Conservation (phyloP, 495 filamentous ascomycete genomes). For the Penicillium paxilli region DNA sequence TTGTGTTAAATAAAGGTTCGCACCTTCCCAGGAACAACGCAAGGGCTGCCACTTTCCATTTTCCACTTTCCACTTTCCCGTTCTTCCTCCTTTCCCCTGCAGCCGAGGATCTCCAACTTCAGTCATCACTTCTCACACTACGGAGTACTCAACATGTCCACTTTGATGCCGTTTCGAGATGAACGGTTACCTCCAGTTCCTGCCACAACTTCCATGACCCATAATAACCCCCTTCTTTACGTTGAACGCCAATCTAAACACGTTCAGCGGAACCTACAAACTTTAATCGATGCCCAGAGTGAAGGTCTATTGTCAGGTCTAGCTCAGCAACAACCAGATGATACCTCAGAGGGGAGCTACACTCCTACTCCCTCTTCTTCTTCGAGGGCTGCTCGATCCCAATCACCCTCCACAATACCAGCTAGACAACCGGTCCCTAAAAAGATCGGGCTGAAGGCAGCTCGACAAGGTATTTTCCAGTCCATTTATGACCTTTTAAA, state of each 20-base stretch:
- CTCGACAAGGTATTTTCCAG: conserved; percentile 67
- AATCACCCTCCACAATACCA: conserved; percentile 47
- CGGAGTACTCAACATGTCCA: conserved; percentile 38
- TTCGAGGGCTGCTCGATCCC: conserved; percentile 19
- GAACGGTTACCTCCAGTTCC: conserved; percentile 29
- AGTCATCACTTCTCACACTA: not conserved
- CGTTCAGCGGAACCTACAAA: conserved; percentile 76
- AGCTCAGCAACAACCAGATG: conserved; percentile 29
- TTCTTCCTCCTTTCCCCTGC: not conserved
- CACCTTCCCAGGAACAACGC: not conserved
- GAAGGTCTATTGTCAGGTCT: conserved; percentile 65
- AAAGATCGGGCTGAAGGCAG: conserved; percentile 62
- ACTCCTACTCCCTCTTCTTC: conserved; percentile 44
- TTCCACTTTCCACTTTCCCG: not conserved
- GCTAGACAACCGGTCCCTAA: conserved; percentile 59
- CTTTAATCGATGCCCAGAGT: conserved; percentile 81
- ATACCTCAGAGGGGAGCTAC: conserved; percentile 48
- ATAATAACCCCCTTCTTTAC: conserved; percentile 42
- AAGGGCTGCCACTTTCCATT: not conserved
- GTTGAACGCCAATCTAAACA: conserved; percentile 47
- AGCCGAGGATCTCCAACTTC: not conserved
- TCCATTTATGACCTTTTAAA: conserved; percentile 71
- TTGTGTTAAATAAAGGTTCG: conserved; percentile 4
- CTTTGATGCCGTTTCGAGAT: conserved; percentile 25
- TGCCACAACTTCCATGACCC: conserved; percentile 26